Conservation (phyloP, 1,284 basidiomycete genomes). For the Sanghuangporus weigelae region DNA sequence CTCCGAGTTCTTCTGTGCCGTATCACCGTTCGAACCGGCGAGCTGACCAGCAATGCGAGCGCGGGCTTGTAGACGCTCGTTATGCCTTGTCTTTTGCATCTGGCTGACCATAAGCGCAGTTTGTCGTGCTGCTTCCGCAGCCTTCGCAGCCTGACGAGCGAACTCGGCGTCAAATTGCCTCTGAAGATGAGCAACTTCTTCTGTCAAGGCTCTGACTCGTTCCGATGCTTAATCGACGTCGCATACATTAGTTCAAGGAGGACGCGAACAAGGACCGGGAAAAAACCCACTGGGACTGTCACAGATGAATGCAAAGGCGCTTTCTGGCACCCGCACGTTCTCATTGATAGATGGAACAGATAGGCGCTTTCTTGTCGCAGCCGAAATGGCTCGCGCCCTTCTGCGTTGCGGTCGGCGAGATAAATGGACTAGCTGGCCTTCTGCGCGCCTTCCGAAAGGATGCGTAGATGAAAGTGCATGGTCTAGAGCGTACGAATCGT, state of each 20-base stretch:
- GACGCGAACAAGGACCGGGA: constrained; percentile 18
- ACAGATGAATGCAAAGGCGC: constrained; percentile 54
- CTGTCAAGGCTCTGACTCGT: constrained; percentile 57
- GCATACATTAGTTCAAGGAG: constrained; percentile 4
- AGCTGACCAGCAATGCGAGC: constrained; percentile 23
- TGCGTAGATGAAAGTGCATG: constrained; percentile 56
- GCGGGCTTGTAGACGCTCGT: constrained; percentile 35
- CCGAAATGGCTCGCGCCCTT: constrained; percentile 26
- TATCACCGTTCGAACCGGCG: constrained; percentile 17
- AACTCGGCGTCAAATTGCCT: constrained; percentile 68
- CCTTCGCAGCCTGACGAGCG: constrained; percentile 56
- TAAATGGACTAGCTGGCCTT: constrained; percentile 27
- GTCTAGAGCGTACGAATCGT: constrained; percentile 65
- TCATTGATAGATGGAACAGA: constrained; percentile 5
- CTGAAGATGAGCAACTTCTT: constrained; percentile 59
- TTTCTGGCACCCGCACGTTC: constrained; percentile 36
- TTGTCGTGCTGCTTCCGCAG: constrained; percentile 46
- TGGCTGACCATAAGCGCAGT: constrained; percentile 31
- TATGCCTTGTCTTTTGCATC: constrained; percentile 33
- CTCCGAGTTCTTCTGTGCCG: constrained; percentile 6
- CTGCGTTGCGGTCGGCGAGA: constrained; percentile 28
- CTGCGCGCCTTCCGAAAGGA: constrained; percentile 22
- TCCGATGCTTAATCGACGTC: constrained; percentile 50
- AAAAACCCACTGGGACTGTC: constrained; percentile 62
- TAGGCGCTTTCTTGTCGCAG: not conserved